A percentile compares a stretch with the other conserved stretches of the same genome.
Conservation (phyloP, 2,329 filamentous ascomycete genomes). For the Elsinoe batatas region DNA sequence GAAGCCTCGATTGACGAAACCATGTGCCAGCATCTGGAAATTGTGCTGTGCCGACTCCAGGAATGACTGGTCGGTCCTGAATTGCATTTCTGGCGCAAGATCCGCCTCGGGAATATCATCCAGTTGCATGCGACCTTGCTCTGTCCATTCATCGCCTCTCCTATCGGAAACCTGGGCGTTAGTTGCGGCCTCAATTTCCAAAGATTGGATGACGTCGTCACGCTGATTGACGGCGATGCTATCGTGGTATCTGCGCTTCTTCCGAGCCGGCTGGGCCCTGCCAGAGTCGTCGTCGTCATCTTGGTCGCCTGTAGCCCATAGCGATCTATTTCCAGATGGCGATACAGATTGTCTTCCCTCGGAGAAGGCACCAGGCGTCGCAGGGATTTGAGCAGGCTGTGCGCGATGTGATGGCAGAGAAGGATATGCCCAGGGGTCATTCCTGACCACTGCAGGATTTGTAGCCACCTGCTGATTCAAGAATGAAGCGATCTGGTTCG, state of each 20-base stretch:
- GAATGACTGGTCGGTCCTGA: not conserved
- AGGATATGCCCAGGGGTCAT: constrained; percentile 15
- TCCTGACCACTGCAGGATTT: constrained; percentile 23
- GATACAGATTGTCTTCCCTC: not conserved
- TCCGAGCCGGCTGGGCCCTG: not conserved
- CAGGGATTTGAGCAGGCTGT: not conserved
- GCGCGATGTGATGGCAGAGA: constrained; percentile 1
- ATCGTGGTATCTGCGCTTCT: not conserved
- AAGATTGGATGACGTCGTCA: not conserved
- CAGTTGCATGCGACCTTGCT: not conserved
- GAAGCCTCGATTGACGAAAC: constrained; percentile 5
- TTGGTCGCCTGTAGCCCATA: constrained; percentile 19
- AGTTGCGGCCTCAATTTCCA: not conserved
- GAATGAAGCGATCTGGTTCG: constrained; percentile 26
- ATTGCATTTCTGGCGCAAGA: too few species aligned
- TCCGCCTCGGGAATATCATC: not conserved
- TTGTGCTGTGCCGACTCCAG: not conserved
- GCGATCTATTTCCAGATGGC: constrained; percentile 10
- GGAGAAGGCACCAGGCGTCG: not conserved
- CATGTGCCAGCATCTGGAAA: constrained; percentile 7
- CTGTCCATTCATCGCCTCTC: not conserved
- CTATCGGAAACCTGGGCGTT: not conserved
- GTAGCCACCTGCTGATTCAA: constrained; percentile 19
- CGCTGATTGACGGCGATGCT: not conserved
- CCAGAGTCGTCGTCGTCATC: constrained; percentile 1